Percentiles rank a stretch among this genome's conserved stretches.
These are phyloP conservation scores for Vigna unguiculata DNA, from an alignment of 306 rosid species.

Conservation along the genomic window DNA sequence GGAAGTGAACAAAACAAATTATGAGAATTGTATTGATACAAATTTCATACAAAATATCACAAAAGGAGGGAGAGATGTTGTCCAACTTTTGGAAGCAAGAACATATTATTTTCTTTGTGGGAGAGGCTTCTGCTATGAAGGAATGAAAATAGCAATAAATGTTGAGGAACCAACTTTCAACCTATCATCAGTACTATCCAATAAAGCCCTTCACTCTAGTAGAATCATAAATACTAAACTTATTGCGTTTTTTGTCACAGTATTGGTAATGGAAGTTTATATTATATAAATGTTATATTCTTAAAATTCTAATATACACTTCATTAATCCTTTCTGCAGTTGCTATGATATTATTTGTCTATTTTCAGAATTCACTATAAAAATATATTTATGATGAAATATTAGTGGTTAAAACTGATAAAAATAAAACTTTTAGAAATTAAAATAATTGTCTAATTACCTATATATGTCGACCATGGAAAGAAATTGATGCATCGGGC, in stretches of 20 bases:
- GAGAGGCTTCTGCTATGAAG: conserved; percentile 56
- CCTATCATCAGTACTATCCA: neutral
- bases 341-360: too few species aligned
- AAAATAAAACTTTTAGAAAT: too few species aligned
- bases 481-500: too few species aligned
- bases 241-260: neutral
- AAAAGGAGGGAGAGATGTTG: conserved; percentile 61
- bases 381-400: too few species aligned
- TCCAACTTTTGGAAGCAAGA: conserved; percentile 41
- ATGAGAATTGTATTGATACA: conserved; percentile 45
- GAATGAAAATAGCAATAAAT: conserved; percentile 59
- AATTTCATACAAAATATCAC: conserved; percentile 48
- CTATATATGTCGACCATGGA: too few species aligned
- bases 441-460: too few species aligned
- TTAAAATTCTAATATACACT: too few species aligned
- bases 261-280: conserved; percentile 13
- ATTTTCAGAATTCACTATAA: too few species aligned
- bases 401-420: too few species aligned
- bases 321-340: too few species aligned
- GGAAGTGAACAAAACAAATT: conserved; percentile 55
- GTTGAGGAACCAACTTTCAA: conserved; percentile 17
- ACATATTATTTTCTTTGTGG: conserved; percentile 60
- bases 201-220: neutral
- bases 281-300: neutral
- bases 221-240: neutral